Evolutionary conservation across 164 flowering plant genomes (phyloP), one percentile per base, ranked within the genome.

Genomic region (Stephania yunnanensis): DNA sequence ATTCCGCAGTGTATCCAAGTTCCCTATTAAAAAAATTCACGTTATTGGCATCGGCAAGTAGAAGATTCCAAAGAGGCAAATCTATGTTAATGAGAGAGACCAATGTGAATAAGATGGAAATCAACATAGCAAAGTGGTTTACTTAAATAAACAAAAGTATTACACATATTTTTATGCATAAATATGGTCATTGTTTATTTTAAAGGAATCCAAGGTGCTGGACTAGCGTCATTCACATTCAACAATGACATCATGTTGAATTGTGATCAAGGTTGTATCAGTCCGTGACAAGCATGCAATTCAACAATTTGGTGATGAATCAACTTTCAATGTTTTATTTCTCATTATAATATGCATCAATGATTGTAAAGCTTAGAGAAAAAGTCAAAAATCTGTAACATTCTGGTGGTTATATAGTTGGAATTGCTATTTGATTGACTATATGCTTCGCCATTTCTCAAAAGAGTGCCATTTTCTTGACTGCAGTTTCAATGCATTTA

Each of bases 1-100:
- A 64, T 36, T 65, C 78, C 50, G 74, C 70, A 19, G 36, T 48
- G 11, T 65, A 71, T 71, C 71, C 78, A 71, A 6, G 46, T 64
- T 76, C 22, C 74, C 78, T 76, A 74, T 71, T 76, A 42, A 71
- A 29, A 71, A 61, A 29, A 69, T 13, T 31, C 46, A 73, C 6
- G 15, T 71, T 6, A 20, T 75, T 22, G 69, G 72, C 22, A 42
- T 3, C 50, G 45, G 6, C 30, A 11, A 69, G 13, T 30, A 13
- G 46, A 61, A 68, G n/a, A 13, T 29, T 13, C 50, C 30, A 53
- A 74, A 15, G 46, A 74, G n/a, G 50, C 10, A 68, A 55, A 8
- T 71, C 20, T 13, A 61, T 61, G 66, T n/a, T 61, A 20, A 61
- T 10, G 66, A 12, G 20, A 71, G 30, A 71, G 69, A 66, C 69